Evolutionary conservation across 176 grass and related monocot genomes (phyloP), one percentile per base, ranked within the genome.

Genomic region (Eleusine coracana): DNA sequence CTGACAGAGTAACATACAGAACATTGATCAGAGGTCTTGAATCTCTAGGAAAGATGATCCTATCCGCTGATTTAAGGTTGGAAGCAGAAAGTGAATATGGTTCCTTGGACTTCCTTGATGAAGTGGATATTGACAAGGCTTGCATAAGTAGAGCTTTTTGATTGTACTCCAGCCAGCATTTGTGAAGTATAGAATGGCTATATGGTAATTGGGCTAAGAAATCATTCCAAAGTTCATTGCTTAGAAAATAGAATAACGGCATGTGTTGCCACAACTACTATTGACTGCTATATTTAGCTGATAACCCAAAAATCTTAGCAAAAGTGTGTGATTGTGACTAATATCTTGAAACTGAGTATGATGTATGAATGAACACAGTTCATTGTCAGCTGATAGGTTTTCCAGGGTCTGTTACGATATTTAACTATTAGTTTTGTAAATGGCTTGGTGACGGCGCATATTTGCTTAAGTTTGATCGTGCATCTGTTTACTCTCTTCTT

Each of bases 21-120:
- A 84, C 86, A 48, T 75, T 98, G 87, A 86, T 95, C 41, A 85
- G 71, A 79, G 86, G 87, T 66, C 81, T 98, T 73, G 80, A 98
- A 74, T 89, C 82, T 31, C 70, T 81, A 69, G 92, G 90, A 61
- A 89, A 86, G 74, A 82, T 64, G 62, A 85, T 86, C 61, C 85
- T 98, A 56, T 90, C 66, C 49, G 29, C 49, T 78, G 82, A 80
- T 73, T 25, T 91, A 78, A 88, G 75, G 59, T 67, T 86, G 52
- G 90, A 97, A 73, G 92, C 92, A 51, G 84, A 94, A 74, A 87
- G 74, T 56, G 77, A 85, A 68, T 89, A 81, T 40, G 92, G 89
- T 28, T 78, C 66, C 28, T 68, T 90, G 75, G 83, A 87, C 49
- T 94, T 97, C 50, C 74, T 89, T 25, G 58, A 87, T 51, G 75